Percentiles rank a stretch among this genome's conserved stretches.
Evolutionary conservation across 768 basidiomycete genomes (phyloP).

Genomic region (Mycena vitilis): DNA sequence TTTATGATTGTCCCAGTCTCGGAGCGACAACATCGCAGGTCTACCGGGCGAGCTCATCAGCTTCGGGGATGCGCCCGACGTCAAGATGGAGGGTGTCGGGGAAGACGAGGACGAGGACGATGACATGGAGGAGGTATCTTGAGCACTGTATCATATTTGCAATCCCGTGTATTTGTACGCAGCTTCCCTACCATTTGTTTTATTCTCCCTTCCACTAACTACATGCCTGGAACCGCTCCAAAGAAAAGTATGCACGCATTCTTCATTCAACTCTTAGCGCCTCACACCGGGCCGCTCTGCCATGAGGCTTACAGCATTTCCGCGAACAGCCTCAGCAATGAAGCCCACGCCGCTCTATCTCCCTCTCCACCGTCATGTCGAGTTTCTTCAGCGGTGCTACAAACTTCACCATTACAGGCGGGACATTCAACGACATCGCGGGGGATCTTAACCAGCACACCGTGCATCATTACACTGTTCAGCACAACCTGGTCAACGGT

Average conservation of each 20-base stretch:
- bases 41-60: constrained; percentile 43
- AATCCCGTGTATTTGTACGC: constrained; percentile 13
- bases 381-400: constrained; percentile 12
- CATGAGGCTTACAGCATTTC: no score
- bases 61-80: constrained; percentile 41
- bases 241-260: no score
- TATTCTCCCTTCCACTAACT: no score
- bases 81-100: constrained; percentile 65
- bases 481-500: constrained; percentile 5
- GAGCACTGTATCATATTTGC: constrained; percentile 18
- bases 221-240: no score
- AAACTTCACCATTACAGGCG: constrained; percentile 11
- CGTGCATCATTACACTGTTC: constrained; percentile 4
- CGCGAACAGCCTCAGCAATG: not conserved
- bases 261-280: no score
- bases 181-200: no score
- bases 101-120: constrained; percentile 70
- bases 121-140: constrained; percentile 74
- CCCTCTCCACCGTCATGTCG: constrained; percentile 13
- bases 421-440: constrained; percentile 12
- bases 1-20: not conserved
- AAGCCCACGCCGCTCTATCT: not conserved
- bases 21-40: constrained; percentile 57
- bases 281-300: no score
- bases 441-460: constrained; percentile 17